Conservation (phyloP, 139 green algal species). For the Auxenochlorella pyrenoidosa region DNA sequence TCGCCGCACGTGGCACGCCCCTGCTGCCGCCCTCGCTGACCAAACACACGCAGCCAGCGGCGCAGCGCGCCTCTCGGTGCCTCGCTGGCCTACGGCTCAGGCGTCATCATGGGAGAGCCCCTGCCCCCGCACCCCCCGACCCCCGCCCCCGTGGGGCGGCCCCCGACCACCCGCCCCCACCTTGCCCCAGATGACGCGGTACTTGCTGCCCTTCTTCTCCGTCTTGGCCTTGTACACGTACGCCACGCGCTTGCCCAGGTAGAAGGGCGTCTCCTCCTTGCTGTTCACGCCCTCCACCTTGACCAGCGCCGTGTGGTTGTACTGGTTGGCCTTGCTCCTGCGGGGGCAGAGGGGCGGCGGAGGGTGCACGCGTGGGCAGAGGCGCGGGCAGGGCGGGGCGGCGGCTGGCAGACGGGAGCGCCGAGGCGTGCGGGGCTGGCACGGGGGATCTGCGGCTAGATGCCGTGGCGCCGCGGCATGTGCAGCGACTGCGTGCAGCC, state of each 20-base stretch:
- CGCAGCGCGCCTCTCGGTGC: no score
- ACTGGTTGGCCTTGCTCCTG: slow-evolving; percentile 85
- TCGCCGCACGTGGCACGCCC: no score
- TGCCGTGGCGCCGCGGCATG: neutral
- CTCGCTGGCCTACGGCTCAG: no score
- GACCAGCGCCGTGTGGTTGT: slow-evolving; percentile 91
- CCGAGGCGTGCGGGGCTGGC: neutral
- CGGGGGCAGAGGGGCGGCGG: neutral
- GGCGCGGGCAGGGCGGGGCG: no score
- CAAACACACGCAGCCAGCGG: no score
- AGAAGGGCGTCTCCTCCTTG: slow-evolving; percentile 93
- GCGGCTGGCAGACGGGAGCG: neutral
- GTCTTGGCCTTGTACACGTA: slow-evolving; percentile 99
- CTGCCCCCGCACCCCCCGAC: no score
- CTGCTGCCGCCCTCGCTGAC: no score
- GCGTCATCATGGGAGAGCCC: no score
- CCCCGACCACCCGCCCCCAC: slow-evolving; percentile 27
- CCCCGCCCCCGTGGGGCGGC: no score
- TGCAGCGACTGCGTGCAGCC: neutral
- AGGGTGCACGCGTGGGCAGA: no score
- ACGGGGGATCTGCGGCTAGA: neutral
- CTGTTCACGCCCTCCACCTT: slow-evolving; percentile 92
- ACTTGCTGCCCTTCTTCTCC: slow-evolving; percentile 92
- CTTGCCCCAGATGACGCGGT: slow-evolving; percentile 97
- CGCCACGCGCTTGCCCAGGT: slow-evolving; percentile 97